Evolutionary conservation across 345 rosid genomes (phyloP), one percentile per base, ranked within the genome.

Genomic region (Heritiera littoralis): DNA sequence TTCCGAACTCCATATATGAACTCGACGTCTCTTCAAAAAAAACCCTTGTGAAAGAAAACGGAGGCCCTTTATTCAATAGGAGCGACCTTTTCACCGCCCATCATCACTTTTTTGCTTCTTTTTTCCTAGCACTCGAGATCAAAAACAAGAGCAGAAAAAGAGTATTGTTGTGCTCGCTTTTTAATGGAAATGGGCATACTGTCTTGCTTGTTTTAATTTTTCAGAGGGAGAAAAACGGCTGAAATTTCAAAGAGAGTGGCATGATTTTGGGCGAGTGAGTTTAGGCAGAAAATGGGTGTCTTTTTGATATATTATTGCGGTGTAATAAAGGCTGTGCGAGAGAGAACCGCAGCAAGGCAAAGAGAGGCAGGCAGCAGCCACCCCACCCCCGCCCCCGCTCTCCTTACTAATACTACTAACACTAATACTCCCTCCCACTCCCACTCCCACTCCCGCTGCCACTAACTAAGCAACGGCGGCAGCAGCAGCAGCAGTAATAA

Each of bases 1-100:
- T 85, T 58, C 92, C 90, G 74, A 66, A 91, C 81, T 86, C 91
- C 94, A 91, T 89, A 7, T n/a, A 32, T 35, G 48, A 2, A 66
- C 18, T 10, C 9, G 32, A 41, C 61, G 76, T 72, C 63, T 32
- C 64, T 55, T 54, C 49, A 5, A 38, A 54, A 54, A 18, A 54
- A 30, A 35, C 63, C 63, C 63, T 54, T 38, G 10, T 28, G 32
- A 52, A 4, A 51, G 1, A 18, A 35, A 14, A 70, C 3, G 10
- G 11, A 2, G 18, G 9, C 45, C 45, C 9, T 55, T 73, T 73
- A 72, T n/a, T 73, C 32, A 28, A 30, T 15, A 8, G 30, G 17
- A 32, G 23, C 1, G 54, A 17, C 14, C 35, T 43, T 20, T 45
- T 8, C 73, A 30, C 54, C 8, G 66, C 59, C 11, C 45, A 43